Base-by-base conservation (phyloP, 768 basidiomycete genomes). In the Lactifluus hygrophoroides region DNA sequence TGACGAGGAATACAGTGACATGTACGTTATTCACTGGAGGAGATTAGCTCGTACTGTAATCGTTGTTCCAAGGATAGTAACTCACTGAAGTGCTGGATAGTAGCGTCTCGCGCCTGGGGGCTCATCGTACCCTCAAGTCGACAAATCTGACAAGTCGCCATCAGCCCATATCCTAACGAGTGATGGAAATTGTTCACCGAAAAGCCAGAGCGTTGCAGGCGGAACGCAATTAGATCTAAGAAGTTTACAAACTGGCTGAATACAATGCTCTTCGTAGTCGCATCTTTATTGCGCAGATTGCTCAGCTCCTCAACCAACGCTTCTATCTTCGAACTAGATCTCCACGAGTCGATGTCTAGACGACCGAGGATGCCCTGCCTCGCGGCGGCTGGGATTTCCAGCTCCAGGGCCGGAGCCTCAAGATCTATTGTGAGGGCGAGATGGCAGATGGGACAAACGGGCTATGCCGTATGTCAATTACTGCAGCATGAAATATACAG, bases 321-420 rank as follows among this genome's bases (percentile, higher is more conserved):
- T 69, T 99, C 96, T 43, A 98, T 91, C 76, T 98, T 99, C 5
- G 93, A 86, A n/a, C 91, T 94, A 1, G 93, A 95, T 48, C 92
- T 81, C 92, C 93, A 96, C 46, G 82, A 85, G 64, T 90, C 83
- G 17, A 97, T 74, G 68, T 98, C 83, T 23, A 99, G 77, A 10
- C 94, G 83, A 27, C 91, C 91, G 14, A 99, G 80, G 51, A 99
- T 97, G 40, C 96, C 96, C 70, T 99, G 96, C 38, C 90, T 83
- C 30, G 72, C 72, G 46, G 68, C 67, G 6, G 67, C 56, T 11
- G 73, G 76, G 64, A 87, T 84, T 59, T 88, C 88, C 8, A 93
- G 68, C 68, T 97, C 95, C 19, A 98, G 73, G 0, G 94, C 88
- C 25, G 93, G 90, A 10, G 87, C 93, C 69, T 96, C 94, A n/a